These are phyloP conservation scores for Chrysanthemum lavandulifolium DNA, from an alignment of 129 eudicot species.

Conservation along the genomic window DNA sequence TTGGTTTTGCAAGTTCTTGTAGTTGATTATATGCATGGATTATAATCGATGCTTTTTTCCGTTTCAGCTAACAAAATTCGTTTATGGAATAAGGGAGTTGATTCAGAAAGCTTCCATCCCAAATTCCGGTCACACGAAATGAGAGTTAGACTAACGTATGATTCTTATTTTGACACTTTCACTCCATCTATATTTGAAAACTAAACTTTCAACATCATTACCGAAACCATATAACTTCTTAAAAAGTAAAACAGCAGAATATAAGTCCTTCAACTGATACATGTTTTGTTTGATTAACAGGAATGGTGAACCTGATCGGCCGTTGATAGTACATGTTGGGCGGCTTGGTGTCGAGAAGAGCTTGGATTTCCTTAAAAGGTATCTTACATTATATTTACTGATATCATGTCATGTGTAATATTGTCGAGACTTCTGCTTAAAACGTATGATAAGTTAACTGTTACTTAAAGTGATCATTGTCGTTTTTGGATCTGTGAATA, in stretches of 20 bases:
- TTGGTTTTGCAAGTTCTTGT: not conserved
- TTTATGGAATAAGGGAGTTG: constrained; percentile 98
- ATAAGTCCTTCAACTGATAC: too few relatives aligned
- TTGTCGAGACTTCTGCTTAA: not conserved
- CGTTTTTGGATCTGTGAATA: not conserved
- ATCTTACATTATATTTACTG: not conserved
- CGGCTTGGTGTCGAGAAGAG: constrained; percentile 91
- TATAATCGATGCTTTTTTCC: not conserved
- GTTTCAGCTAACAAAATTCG: constrained; percentile 82
- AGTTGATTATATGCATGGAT: not conserved
- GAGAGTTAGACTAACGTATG: constrained; percentile 78
- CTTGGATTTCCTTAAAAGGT: constrained; percentile 87
- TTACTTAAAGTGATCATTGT: not conserved
- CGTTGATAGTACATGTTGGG: constrained; percentile 88
- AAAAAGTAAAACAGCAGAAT: too few relatives aligned
- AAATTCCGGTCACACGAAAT: constrained; percentile 74
- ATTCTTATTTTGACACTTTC: not conserved
- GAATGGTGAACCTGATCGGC: constrained; percentile 85
- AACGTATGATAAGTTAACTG: not conserved
- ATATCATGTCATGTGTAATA: not conserved
- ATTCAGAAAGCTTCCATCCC: constrained; percentile 97
- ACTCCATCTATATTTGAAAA: not conserved
- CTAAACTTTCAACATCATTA: not conserved
- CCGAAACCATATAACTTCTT: not conserved
- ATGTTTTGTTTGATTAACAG: constrained; percentile 33